Evolutionary conservation across 2,329 filamentous ascomycete genomes (phyloP), one percentile per base, ranked within the genome.

Genomic region (Apiospora malaysiana): DNA sequence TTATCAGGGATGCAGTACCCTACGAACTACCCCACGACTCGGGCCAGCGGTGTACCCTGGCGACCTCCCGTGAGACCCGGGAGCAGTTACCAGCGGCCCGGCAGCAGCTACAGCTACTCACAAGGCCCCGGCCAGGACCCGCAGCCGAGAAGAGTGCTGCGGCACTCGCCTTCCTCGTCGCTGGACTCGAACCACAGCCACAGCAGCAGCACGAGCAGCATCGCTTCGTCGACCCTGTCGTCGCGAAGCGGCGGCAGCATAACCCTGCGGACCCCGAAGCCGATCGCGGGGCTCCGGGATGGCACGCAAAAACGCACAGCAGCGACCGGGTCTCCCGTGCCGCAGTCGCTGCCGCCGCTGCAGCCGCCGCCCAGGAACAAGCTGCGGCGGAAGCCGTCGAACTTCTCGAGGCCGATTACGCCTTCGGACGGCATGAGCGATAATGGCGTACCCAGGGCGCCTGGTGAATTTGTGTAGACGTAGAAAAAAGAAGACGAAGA

Each of bases 401-500:
- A 77, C 63, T 77, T 77, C 68, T 77, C 77, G 21, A 71, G 75
- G 18, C 76, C 75, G 18, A 70, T 77, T 18, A 73, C 70, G 27
- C 71, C 73, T 27, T 21, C 27, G 51, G 27, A 37, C 18, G 51
- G 27, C 7, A 27, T 37, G 51, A 37, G 51, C 27, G 21, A 21
- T 37, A 37, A 59, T n/a, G 51, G 51, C 8, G 3, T 9, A 5
- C 27, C 51, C 1, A 37, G 12, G 18, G n/a, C 32, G 21, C 18
- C 51, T 3, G 14, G 16, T 27, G 51, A 40, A n/a, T 63, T 40
- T 32, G 56, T 40, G 7, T 63, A 63, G 56, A 40, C 27, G 49
- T 6, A 16, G 12, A 23, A 16, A 7, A 12, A 56, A 14, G 25
- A 56, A 18, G 8, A 21, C 2, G 32, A 21, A 59, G 16, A 8